Evolutionary conservation across 768 basidiomycete species (phyloP), one percentile per base, ranked within the genome.

Genomic region (Cystobasidium onofrii): DNA sequence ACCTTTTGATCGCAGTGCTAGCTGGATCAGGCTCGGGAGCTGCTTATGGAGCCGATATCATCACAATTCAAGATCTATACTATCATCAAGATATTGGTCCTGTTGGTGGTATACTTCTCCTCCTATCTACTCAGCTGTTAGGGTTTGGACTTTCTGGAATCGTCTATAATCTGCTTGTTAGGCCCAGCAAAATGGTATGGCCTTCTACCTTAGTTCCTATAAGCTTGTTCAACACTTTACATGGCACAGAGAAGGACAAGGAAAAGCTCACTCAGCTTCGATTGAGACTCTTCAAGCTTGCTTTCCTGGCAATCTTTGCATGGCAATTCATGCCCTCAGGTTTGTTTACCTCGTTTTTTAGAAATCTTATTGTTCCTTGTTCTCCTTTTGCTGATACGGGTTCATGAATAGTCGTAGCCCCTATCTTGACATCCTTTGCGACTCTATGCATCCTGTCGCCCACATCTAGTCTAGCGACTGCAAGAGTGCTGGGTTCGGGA

Each of bases 291-390:
- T 81, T 81, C 74, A 50, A 73, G 4, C 18, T 62, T n/a, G 60
- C 73, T 31, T 77, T 79, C 64, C 23, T 63, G 17, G 76, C 60
- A 10, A 77, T 77, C 36, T 78, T 78, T 39, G 23, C 29, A 12
- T 78, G 75, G 73, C 80, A 81, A 63, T 81, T 80, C 66, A n/a
- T 81, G n/a, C 80, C 80, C 0, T 70, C 75, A 12, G 72, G 72
- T 73, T 23, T 15, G 72, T 23, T 12, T 25, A 65, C 7, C 39
- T 39, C 52, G 6, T 54, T 10, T 54, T 29, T 6, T n/a, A 20
- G n/a, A n/a, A n/a, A n/a, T n/a, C 20, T 54, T 54, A 6, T 10
- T 10, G 18, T 20, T 4, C 15, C 57, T 60, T 13, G 31, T 4
- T 29, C 44, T 15, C 27, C 3, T 65, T 6, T 55, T 46, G n/a